phyloP scores from a whole-genome alignment of 2,329 filamentous ascomycete genomes.

The Fusarium nisikadoi region DNA sequence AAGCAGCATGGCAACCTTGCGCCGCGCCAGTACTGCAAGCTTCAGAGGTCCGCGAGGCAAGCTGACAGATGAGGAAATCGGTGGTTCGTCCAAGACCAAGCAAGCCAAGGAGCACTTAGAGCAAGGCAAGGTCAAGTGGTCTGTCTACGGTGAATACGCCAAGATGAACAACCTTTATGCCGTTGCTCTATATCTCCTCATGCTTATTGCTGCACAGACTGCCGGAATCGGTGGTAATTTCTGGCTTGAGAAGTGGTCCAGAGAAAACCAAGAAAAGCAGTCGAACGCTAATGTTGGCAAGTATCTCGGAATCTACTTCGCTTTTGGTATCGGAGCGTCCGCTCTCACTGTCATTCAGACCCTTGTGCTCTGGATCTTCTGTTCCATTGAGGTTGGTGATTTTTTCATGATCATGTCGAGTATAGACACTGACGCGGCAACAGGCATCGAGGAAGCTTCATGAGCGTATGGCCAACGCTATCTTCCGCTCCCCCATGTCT shows the following conservation, averaged over 20 bases:
- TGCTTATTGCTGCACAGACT: constrained; percentile 83
- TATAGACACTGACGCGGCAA: constrained; percentile 16
- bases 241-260: constrained; percentile 95
- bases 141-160: constrained; percentile 91
- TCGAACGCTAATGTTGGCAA: constrained; percentile 82
- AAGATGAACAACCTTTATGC: constrained; percentile 91
- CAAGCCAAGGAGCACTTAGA: constrained; percentile 90
- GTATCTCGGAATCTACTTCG: constrained; percentile 96
- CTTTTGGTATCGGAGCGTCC: constrained; percentile 88
- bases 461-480: constrained; percentile 95
- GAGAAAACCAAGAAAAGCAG: constrained; percentile 75
- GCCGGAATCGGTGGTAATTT: constrained; percentile 85
- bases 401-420: no score
- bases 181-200: constrained; percentile 80
- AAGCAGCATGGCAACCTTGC: constrained; percentile 81
- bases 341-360: constrained; percentile 90
- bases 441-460: constrained; percentile 94
- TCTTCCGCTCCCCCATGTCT: constrained; percentile 97
- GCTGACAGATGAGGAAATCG: constrained; percentile 83
- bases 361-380: constrained; percentile 98
- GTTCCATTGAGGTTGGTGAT: constrained; percentile 86
- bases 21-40: constrained; percentile 90
- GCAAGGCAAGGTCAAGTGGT: constrained; percentile 98
- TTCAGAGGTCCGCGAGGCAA: constrained; percentile 89
- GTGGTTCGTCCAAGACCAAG: constrained; percentile 76